phyloP scores from a whole-genome alignment of 192 early-diverging fungal species.

The Allomyces macrogynus region DNA sequence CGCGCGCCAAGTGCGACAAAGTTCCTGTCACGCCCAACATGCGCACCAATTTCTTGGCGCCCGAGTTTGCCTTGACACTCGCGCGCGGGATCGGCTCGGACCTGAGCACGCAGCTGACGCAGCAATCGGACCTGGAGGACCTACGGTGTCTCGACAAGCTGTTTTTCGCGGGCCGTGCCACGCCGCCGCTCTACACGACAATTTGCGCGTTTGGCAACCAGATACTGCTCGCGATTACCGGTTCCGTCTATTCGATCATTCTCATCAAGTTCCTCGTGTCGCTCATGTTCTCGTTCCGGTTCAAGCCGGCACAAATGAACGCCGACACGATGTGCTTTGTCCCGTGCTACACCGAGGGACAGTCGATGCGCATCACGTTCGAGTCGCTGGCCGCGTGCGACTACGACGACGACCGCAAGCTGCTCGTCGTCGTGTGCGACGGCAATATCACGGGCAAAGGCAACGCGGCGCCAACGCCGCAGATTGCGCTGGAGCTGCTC shows the following conservation, averaged over 20 bases:
- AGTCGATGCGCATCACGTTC: constrained; percentile 3
- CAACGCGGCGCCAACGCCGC: constrained; percentile 4
- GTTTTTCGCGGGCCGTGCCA: not conserved
- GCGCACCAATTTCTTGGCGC: constrained; percentile 9
- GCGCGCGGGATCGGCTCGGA: constrained; percentile 21
- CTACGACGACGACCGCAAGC: constrained; percentile 4
- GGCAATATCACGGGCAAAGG: constrained; percentile 4
- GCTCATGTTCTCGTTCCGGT: not conserved
- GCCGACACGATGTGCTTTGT: constrained; percentile 4
- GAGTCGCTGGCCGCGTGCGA: constrained; percentile 5
- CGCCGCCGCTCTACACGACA: constrained; percentile 2
- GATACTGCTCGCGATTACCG: not conserved
- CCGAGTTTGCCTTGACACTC: constrained; percentile 8
- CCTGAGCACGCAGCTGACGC: constrained; percentile 8
- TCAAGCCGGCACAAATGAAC: constrained; percentile 2
- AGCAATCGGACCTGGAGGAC: constrained; percentile 10
- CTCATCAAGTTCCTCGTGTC: not conserved
- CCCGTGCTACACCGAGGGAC: constrained; percentile 8
- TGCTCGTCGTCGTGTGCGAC: constrained; percentile 4
- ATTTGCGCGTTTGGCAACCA: constrained; percentile 1
- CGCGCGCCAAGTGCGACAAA: constrained; percentile 7
- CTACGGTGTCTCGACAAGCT: constrained; percentile 5
- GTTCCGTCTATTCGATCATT: not conserved
- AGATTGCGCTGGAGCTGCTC: constrained; percentile 5
- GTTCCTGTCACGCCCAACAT: constrained; percentile 12